Base-by-base conservation (phyloP, 805 yeast species). In the Suhomyces sp. region DNA sequence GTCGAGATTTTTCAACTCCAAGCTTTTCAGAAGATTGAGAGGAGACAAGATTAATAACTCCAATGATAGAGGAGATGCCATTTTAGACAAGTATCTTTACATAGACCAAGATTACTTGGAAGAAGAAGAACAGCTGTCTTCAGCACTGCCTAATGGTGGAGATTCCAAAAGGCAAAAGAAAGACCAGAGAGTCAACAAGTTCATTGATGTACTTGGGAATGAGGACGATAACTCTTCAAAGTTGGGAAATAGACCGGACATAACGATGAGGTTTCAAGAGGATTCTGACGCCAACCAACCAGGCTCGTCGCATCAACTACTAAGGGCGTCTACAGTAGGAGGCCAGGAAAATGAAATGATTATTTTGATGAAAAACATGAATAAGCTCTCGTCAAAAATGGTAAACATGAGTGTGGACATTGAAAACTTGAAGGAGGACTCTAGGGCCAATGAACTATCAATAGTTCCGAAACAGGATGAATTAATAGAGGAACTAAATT, bases 1-100 rank as follows among this genome's bases (percentile, higher is more conserved):
- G 98, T 87, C 95, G 8, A 68, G 97, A 43, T 93, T 93, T 52
- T 93, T 93, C 70, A 81, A 87, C 50, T 88, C 97, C 0, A 83
- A 88, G 50, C 65, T 93, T 41, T 93, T 90, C 53, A 72, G 96
- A 46, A 77, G 88, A 50, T 66, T 93, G 21, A 74, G 96, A 55
- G 98, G 98, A 39, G 98, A 93, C 53, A 81, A 79, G 45, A 75
- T 88, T 35, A 64, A 63, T 34, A 78, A 81, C 50, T 61, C 75
- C 2, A 82, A 77, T 53, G 87, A 86, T 43, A 73, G 95, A 43
- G 88, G 93, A 35, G 98, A 93, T 58, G 74, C 81, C 4, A 72
- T 88, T 5, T 68, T 93, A 40, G 98, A 93, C 59, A 81, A 83
- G 50, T 93, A 91, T 54, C 65, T 93, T 35, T 78, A 77, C 37